Conservation (phyloP, 2,329 filamentous ascomycete genomes). For the Clarireedia monteithiana region DNA sequence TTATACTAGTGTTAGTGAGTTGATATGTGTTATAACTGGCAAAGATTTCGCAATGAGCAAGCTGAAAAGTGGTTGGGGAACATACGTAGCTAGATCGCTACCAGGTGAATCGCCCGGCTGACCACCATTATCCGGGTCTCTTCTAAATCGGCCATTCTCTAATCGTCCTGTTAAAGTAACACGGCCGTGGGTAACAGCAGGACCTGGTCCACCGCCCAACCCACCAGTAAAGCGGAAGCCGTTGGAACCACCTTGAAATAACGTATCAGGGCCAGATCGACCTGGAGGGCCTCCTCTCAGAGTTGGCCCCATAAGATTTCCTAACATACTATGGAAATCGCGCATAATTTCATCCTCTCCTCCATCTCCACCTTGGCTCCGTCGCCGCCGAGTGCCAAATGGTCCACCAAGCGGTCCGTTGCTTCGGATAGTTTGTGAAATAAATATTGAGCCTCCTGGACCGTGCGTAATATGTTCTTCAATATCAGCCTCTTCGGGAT, state of each 20-base stretch:
- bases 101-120: slow-evolving; percentile 39
- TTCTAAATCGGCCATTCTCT: slow-evolving; percentile 31
- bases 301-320: slow-evolving; percentile 33
- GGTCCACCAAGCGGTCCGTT: slow-evolving; percentile 2
- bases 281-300: slow-evolving; percentile 21
- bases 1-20: slow-evolving; percentile 19
- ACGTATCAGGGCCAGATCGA: slow-evolving; percentile 25
- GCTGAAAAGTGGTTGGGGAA: slow-evolving; percentile 15
- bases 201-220: slow-evolving; percentile 11
- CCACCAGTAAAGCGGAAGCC: slow-evolving; percentile 11
- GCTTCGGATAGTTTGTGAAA: slow-evolving; percentile 23
- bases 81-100: slow-evolving; percentile 41
- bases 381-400: slow-evolving; percentile 3
- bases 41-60: not conserved
- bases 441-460: slow-evolving; percentile 23
- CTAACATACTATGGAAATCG: slow-evolving; percentile 38
- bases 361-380: not conserved
- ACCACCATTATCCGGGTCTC: slow-evolving; percentile 43
- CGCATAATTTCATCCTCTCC: slow-evolving; percentile 24
- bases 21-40: too few species aligned
- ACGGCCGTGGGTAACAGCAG: slow-evolving; percentile 20
- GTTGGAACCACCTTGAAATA: slow-evolving; percentile 18
- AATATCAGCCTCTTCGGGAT: slow-evolving; percentile 52
- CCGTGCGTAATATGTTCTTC: slow-evolving; percentile 36
- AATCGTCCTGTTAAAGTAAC: slow-evolving; percentile 26